These are phyloP conservation scores for Dipodascopsis tothii DNA, from an alignment of 805 yeast species.

Conservation along the genomic window DNA sequence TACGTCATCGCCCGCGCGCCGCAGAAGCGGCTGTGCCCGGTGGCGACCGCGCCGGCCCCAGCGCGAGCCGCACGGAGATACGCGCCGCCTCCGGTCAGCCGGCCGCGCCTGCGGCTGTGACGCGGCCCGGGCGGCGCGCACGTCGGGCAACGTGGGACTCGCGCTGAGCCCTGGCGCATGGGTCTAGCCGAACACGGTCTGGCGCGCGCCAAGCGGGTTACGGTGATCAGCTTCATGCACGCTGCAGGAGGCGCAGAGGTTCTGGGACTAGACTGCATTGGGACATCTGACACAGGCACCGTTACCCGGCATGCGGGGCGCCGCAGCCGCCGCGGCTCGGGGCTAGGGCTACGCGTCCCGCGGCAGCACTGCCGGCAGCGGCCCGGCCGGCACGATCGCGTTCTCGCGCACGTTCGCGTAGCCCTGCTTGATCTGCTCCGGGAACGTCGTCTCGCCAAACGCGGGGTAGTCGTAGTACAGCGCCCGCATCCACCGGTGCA, in stretches of 20 bases:
- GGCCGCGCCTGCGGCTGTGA: no score
- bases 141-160: no score
- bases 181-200: not conserved
- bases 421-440: constrained; percentile 83
- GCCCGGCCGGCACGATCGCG: constrained; percentile 81
- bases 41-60: not conserved
- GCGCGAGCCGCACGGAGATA: not conserved
- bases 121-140: not conserved
- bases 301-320: no score
- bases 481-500: constrained; percentile 73
- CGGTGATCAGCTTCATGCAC: no score
- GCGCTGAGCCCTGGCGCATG: not conserved
- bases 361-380: constrained; percentile 44
- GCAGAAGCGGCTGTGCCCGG: not conserved
- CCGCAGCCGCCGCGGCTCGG: no score
- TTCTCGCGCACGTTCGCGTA: constrained; percentile 53
- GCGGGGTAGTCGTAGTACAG: constrained; percentile 72
- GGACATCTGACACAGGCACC: no score
- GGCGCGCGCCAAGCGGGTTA: not conserved
- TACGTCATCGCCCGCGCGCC: not conserved
- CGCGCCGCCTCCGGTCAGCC: not conserved
- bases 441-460: constrained; percentile 70
- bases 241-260: no score
- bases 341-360: not conserved
- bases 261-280: no score